Evolutionary conservation across 257 asterid genomes (phyloP).

Genomic region (Verbascum thapsus): DNA sequence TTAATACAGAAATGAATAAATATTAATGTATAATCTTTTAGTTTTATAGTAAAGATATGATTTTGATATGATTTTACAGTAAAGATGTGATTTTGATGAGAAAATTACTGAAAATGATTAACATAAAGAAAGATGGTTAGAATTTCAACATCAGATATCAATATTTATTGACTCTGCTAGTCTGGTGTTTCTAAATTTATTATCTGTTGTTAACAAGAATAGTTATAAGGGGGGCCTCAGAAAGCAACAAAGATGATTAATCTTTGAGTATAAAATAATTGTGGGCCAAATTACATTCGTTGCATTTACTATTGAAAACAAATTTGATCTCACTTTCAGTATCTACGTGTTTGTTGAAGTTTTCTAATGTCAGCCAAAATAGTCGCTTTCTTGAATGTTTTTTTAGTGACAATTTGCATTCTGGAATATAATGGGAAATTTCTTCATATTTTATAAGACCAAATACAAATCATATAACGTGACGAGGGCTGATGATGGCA

Average conservation of each 20-base stretch:
- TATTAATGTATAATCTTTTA: not conserved
- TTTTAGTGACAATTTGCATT: slow-evolving; percentile 7
- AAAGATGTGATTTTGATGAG: slow-evolving; percentile 6
- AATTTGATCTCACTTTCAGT: slow-evolving; percentile 26
- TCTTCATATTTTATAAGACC: slow-evolving; percentile 24
- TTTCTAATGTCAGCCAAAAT: slow-evolving; percentile 7
- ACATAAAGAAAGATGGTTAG: not conserved
- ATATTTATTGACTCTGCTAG: slow-evolving; percentile 22
- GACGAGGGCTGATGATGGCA: slow-evolving; percentile 24
- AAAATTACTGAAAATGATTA: not conserved
- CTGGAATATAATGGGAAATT: slow-evolving; percentile 27
- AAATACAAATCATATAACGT: slow-evolving; percentile 1
- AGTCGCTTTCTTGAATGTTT: slow-evolving; percentile 27
- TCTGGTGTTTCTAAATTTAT: slow-evolving; percentile 1
- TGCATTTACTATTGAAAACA: slow-evolving; percentile 7
- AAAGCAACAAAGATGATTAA: not conserved
- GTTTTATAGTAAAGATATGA: not conserved
- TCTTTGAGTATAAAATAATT: not conserved
- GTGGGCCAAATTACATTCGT: not conserved
- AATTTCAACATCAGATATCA: slow-evolving; percentile 26
- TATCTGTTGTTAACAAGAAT: not conserved
- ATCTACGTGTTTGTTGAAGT: slow-evolving; percentile 25
- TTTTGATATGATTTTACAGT: slow-evolving; percentile 12
- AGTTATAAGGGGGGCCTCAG: slow-evolving; percentile 4
- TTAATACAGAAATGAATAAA: slow-evolving; percentile 15